Conservation (phyloP, 2,329 filamentous ascomycete species). For the Scedosporium aurantiacum region DNA sequence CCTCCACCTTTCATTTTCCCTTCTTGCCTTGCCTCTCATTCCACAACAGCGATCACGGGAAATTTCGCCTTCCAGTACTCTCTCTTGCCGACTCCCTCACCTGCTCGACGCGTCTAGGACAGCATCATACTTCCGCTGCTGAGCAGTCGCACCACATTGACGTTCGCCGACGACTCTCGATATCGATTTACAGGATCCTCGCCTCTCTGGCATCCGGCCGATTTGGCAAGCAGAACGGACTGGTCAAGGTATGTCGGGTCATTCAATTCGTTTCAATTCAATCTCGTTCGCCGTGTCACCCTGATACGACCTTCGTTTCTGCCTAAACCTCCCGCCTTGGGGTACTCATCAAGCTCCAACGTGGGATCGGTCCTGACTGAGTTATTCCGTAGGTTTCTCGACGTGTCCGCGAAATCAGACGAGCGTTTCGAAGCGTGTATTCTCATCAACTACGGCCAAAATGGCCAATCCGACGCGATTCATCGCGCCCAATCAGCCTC, state of each 20-base stretch:
- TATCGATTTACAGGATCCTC: neutral
- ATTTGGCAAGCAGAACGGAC: neutral
- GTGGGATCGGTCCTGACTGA: neutral
- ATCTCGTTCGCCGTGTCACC: neutral
- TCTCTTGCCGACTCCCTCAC: slow-evolving; percentile 9
- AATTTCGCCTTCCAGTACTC: neutral
- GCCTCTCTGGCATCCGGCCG: neutral
- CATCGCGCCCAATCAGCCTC: slow-evolving; percentile 31
- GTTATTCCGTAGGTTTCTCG: neutral
- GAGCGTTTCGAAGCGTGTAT: neutral
- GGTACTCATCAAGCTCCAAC: neutral
- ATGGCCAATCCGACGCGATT: slow-evolving; percentile 44
- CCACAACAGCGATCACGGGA: slow-evolving; percentile 4
- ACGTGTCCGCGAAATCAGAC: neutral
- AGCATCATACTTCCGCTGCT: neutral
- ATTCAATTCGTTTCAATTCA: neutral
- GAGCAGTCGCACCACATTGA: neutral
- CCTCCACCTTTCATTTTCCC: slow-evolving; percentile 10
- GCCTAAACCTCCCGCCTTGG: neutral
- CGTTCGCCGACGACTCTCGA: neutral
- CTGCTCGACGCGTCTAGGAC: slow-evolving; percentile 1
- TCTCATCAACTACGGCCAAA: slow-evolving; percentile 23
- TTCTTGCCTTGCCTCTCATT: slow-evolving; percentile 8
- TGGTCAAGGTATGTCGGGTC: neutral
- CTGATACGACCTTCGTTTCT: neutral